phyloP scores from a whole-genome alignment of 306 rosid genomes.

The Pachyrhizus erosus region DNA sequence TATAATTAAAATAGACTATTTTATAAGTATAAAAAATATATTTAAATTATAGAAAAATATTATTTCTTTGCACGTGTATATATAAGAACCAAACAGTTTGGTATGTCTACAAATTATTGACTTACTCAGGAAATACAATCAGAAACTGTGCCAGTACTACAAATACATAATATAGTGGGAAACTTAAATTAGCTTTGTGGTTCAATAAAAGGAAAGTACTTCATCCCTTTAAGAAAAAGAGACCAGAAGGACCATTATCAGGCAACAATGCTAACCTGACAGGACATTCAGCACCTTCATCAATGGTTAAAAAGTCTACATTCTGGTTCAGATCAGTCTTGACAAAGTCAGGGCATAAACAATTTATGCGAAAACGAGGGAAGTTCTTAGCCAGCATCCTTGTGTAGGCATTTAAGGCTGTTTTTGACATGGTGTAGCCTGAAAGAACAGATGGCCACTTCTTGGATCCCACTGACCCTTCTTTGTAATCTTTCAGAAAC shows the following conservation, averaged over 20 bases:
- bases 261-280: slow-evolving; percentile 62
- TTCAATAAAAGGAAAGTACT: slow-evolving; percentile 31
- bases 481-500: slow-evolving; percentile 61
- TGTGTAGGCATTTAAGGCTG: slow-evolving; percentile 62
- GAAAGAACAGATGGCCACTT: slow-evolving; percentile 54
- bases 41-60: neutral
- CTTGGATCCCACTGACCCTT: slow-evolving; percentile 52
- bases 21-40: too few relatives aligned
- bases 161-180: too few relatives aligned
- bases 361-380: slow-evolving; percentile 47
- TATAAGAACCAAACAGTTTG: neutral
- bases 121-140: neutral
- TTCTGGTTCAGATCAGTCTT: slow-evolving; percentile 54
- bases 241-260: slow-evolving; percentile 58
- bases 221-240: slow-evolving; percentile 45
- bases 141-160: neutral
- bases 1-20: too few relatives aligned
- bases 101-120: neutral
- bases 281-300: slow-evolving; percentile 62
- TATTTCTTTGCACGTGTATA: neutral
- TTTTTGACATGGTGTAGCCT: slow-evolving; percentile 56
- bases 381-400: slow-evolving; percentile 57
- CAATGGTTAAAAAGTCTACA: slow-evolving; percentile 47
- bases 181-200: neutral
- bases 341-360: slow-evolving; percentile 55